Conservation (phyloP, 2,329 filamentous ascomycete species). For the Cladorrhinum sp. region DNA sequence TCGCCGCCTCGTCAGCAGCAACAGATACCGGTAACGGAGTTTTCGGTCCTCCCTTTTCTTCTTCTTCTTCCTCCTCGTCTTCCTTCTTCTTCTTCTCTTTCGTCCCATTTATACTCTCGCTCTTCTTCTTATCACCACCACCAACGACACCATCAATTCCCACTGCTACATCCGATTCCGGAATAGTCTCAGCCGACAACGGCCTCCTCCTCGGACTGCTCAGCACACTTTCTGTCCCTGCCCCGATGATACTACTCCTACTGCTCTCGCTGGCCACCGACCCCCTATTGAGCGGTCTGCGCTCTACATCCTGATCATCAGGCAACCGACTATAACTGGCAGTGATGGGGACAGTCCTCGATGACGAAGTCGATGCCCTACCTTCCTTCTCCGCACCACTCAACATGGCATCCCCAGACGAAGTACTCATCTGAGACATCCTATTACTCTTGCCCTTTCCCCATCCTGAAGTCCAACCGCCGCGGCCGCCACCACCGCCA, state of each 20-base stretch:
- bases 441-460: conserved; percentile 29
- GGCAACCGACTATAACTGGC: background rate
- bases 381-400: background rate
- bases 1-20: conserved; percentile 12
- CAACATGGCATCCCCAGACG: background rate
- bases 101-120: background rate
- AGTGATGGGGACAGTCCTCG: background rate
- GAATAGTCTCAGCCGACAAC: background rate
- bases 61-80: background rate
- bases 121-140: background rate
- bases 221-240: background rate
- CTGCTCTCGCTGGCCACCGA: background rate
- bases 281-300: background rate
- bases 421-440: conserved; percentile 13
- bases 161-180: background rate
- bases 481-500: too few species aligned
- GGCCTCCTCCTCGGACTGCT: background rate
- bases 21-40: background rate
- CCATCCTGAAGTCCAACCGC: conserved; percentile 35
- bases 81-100: background rate
- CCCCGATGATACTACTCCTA: background rate
- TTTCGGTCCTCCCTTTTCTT: background rate
- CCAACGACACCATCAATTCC: conserved; percentile 1
- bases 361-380: background rate
- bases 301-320: background rate